Evolutionary conservation across 352 stramenopile genomes (phyloP).

Genomic region (Pythium angustatum): DNA sequence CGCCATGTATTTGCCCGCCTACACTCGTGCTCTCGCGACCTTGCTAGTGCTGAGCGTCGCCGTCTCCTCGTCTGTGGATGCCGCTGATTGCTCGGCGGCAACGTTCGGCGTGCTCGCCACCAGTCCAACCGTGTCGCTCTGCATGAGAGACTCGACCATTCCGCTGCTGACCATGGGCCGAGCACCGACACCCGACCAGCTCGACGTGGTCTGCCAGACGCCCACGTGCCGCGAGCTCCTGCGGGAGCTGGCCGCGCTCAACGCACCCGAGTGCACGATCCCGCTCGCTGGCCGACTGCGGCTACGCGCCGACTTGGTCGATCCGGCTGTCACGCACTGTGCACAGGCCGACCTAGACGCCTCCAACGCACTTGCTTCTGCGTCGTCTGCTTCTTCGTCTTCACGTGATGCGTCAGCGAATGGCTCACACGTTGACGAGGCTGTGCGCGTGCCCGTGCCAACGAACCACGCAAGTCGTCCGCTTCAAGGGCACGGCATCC

Average conservation of each 20-base stretch:
- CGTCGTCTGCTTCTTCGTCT: no score
- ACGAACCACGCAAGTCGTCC: no score
- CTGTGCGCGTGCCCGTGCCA: no score
- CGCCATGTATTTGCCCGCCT: no score
- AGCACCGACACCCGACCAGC: not conserved
- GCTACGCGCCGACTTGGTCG: slow-evolving; percentile 16
- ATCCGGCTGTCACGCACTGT: slow-evolving; percentile 17
- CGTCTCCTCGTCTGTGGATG: not conserved
- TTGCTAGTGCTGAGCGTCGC: not conserved
- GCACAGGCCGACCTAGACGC: not conserved
- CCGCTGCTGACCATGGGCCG: slow-evolving; percentile 4
- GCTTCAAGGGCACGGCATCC: no score
- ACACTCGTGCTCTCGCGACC: not conserved
- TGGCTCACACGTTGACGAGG: no score
- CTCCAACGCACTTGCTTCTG: no score
- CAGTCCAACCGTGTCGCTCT: slow-evolving; percentile 6
- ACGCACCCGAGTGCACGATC: slow-evolving; percentile 9
- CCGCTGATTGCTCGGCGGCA: not conserved
- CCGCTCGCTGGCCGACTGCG: slow-evolving; percentile 11
- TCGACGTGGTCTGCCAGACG: slow-evolving; percentile 1
- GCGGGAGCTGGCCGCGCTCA: not conserved
- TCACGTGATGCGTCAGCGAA: no score
- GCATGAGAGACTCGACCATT: slow-evolving; percentile 14
- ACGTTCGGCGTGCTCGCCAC: slow-evolving; percentile 13
- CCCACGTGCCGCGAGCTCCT: slow-evolving; percentile 10